Conservation (phyloP, 257 asterid genomes). For the Parsonsia alboflavescens region DNA sequence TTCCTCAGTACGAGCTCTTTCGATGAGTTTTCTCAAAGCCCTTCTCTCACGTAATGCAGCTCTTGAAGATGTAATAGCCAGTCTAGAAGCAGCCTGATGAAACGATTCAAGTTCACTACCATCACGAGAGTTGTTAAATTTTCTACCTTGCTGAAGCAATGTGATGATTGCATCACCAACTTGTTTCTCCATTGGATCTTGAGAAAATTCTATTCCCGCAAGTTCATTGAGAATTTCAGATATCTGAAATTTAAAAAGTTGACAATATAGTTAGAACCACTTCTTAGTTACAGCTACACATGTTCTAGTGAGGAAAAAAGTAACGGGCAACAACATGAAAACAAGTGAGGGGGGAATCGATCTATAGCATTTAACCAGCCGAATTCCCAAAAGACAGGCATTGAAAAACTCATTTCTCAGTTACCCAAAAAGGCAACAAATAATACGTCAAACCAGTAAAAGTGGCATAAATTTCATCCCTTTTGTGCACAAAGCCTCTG, state of each 20-base stretch:
- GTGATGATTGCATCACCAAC: constrained; percentile 80
- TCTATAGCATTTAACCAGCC: background rate
- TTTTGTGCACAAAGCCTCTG: background rate
- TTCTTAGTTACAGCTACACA: background rate
- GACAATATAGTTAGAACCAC: constrained; percentile 23
- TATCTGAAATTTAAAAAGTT: constrained; percentile 47
- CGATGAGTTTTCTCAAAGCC: constrained; percentile 86
- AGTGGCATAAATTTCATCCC: background rate
- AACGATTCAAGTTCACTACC: constrained; percentile 82
- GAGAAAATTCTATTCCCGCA: constrained; percentile 63
- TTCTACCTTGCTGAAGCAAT: constrained; percentile 90
- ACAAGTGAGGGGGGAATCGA: background rate
- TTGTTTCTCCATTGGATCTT: constrained; percentile 77
- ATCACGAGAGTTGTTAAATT: constrained; percentile 57
- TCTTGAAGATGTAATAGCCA: constrained; percentile 89
- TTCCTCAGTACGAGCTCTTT: constrained; percentile 82
- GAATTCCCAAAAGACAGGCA: background rate
- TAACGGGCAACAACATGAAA: background rate
- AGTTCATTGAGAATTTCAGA: constrained; percentile 69
- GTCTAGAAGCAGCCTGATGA: constrained; percentile 85
- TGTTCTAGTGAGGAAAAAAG: background rate
- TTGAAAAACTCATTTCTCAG: background rate
- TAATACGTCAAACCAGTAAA: background rate
- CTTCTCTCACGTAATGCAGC: constrained; percentile 95
- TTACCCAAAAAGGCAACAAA: background rate